Conservation (phyloP, 257 asterid species). For the Solanum rostratum region DNA sequence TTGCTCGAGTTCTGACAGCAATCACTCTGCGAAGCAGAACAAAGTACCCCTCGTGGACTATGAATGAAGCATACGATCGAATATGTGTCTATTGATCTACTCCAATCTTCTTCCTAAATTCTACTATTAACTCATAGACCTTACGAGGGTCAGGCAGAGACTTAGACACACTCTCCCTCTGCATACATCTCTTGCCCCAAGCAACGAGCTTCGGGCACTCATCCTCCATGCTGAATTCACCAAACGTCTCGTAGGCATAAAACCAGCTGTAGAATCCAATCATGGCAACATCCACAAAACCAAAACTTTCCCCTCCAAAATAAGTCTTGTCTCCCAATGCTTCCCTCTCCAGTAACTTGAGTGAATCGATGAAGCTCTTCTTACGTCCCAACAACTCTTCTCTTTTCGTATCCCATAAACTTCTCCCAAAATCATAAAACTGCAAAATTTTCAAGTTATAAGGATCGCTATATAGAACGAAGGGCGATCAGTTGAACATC, state of each 20-base stretch:
- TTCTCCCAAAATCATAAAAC: not conserved
- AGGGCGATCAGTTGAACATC: no score
- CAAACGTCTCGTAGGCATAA: not conserved
- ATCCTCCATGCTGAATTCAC: not conserved
- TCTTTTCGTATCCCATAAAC: not conserved
- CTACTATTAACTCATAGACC: not conserved
- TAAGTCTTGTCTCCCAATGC: slow-evolving; percentile 4
- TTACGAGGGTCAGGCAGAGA: not conserved
- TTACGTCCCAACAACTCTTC: not conserved
- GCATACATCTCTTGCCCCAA: not conserved
- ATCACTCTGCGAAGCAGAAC: no score
- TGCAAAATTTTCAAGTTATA: not conserved
- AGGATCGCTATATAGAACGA: no score
- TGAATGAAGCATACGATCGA: no score
- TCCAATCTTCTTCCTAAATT: not conserved
- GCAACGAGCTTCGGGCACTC: not conserved
- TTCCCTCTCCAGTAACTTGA: not conserved
- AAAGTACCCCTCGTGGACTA: no score
- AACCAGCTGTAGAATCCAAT: slow-evolving; percentile 2
- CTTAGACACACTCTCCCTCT: not conserved
- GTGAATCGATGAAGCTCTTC: not conserved
- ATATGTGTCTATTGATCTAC: no score
- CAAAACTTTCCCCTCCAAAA: slow-evolving; percentile 4
- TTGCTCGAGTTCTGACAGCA: no score
- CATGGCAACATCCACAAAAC: slow-evolving; percentile 9